These are phyloP conservation scores for Lolium perenne DNA, from an alignment of 176 grass and related monocot genomes.

Conservation along the genomic window DNA sequence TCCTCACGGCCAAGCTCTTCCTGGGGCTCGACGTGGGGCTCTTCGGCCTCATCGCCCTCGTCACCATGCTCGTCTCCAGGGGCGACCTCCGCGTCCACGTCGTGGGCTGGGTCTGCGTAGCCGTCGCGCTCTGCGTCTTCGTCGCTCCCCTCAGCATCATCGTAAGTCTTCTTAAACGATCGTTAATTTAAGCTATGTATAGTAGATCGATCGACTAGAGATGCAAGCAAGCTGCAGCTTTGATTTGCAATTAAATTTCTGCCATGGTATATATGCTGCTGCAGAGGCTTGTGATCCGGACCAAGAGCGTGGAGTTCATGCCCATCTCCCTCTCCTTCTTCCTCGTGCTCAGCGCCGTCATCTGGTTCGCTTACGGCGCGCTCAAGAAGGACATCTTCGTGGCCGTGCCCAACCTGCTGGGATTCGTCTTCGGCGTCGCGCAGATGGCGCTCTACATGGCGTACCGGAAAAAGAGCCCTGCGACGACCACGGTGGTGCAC, in stretches of 20 bases:
- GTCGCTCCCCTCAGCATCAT: slow-evolving; percentile 90
- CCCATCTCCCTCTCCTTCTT: slow-evolving; percentile 86
- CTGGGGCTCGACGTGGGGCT: slow-evolving; percentile 69
- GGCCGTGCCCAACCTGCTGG: slow-evolving; percentile 78
- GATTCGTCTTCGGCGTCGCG: slow-evolving; percentile 77
- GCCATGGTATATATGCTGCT: neutral
- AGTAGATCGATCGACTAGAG: neutral
- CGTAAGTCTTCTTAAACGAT: slow-evolving; percentile 29
- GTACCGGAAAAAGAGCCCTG: slow-evolving; percentile 52
- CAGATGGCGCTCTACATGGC: slow-evolving; percentile 86
- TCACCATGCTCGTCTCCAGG: slow-evolving; percentile 57
- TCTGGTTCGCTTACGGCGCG: slow-evolving; percentile 91
- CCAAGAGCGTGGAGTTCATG: slow-evolving; percentile 99
- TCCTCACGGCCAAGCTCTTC: slow-evolving; percentile 64
- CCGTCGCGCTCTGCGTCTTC: slow-evolving; percentile 77
- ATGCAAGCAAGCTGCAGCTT: too few relatives aligned
- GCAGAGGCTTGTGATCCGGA: slow-evolving; percentile 87
- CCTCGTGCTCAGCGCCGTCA: slow-evolving; percentile 78
- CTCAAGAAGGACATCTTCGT: slow-evolving; percentile 80
- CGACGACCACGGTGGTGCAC: neutral
- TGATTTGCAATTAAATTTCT: too few relatives aligned
- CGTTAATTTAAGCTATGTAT: neutral
- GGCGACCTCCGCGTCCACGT: slow-evolving; percentile 51
- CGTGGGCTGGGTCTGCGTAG: slow-evolving; percentile 86
- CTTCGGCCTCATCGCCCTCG: slow-evolving; percentile 66